These are phyloP conservation scores for Rachicladosporium sp. DNA, from an alignment of 2,329 filamentous ascomycete genomes.

Conservation along the genomic window DNA sequence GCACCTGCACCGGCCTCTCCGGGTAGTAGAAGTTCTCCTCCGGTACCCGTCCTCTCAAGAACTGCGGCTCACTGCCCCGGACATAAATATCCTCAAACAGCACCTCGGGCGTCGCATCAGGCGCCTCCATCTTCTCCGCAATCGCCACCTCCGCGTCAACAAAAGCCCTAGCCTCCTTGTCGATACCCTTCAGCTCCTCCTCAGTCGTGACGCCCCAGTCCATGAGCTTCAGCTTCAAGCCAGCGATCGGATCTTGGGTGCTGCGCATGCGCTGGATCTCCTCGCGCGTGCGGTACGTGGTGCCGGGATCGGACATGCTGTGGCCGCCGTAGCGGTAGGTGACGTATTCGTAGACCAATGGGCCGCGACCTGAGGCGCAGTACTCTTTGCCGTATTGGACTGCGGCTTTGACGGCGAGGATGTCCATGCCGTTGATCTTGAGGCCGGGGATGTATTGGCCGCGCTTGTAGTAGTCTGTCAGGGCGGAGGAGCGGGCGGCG, in stretches of 20 bases:
- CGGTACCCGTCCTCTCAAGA: conserved; percentile 72
- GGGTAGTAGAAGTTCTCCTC: conserved; percentile 84
- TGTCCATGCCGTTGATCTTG: conserved; percentile 99
- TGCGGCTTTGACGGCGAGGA: conserved; percentile 92
- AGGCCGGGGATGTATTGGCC: conserved; percentile 98
- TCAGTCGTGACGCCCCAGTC: conserved; percentile 88
- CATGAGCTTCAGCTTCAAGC: conserved; percentile 93
- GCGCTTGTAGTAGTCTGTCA: conserved; percentile 99
- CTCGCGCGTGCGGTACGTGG: conserved; percentile 95
- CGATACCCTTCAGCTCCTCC: conserved; percentile 89
- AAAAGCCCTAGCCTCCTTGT: conserved; percentile 78
- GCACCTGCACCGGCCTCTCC: conserved; percentile 16
- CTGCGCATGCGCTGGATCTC: conserved; percentile 99
- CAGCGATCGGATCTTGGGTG: conserved; percentile 95
- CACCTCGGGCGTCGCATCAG: conserved; percentile 67
- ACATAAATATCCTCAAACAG: conserved; percentile 97
- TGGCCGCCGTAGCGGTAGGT: conserved; percentile 99
- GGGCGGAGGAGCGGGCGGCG: conserved; percentile 80
- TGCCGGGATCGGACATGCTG: conserved; percentile 99
- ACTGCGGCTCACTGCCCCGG: conserved; percentile 72
- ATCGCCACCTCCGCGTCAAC: conserved; percentile 83
- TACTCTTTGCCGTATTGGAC: conserved; percentile 89
- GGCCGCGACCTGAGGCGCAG: conserved; percentile 71
- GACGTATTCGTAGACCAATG: conserved; percentile 94
- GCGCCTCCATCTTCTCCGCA: conserved; percentile 76